These are phyloP conservation scores for Sordaria brevicollis DNA, from an alignment of 495 filamentous ascomycete genomes.

Conservation along the genomic window DNA sequence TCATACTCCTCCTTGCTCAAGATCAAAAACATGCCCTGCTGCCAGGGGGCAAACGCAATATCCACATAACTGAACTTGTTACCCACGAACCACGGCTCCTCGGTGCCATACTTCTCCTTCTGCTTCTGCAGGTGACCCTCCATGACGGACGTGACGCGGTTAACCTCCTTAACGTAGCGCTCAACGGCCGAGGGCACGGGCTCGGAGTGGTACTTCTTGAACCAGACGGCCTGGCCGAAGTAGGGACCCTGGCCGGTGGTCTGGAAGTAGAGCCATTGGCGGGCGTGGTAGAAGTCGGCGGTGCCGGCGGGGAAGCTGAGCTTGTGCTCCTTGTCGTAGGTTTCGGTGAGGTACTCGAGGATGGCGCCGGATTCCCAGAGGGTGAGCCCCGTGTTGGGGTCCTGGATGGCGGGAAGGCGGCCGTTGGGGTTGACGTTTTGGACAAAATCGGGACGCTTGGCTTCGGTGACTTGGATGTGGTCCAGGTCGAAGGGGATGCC, in stretches of 20 bases:
- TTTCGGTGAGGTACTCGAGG: slow-evolving; percentile 58
- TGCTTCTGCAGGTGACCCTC: slow-evolving; percentile 40
- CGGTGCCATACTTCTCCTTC: slow-evolving; percentile 13
- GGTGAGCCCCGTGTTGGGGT: slow-evolving; percentile 55
- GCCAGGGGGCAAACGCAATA: slow-evolving; percentile 49
- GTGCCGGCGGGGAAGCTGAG: slow-evolving; percentile 43
- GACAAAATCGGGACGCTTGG: slow-evolving; percentile 48
- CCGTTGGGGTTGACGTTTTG: slow-evolving; percentile 60
- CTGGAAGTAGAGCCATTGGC: slow-evolving; percentile 63
- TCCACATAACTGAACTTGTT: slow-evolving; percentile 50
- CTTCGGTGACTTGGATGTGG: slow-evolving; percentile 29
- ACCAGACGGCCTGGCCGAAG: slow-evolving; percentile 45
- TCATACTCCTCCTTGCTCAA: slow-evolving; percentile 8
- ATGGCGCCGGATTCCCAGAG: slow-evolving; percentile 71
- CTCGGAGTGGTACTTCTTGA: slow-evolving; percentile 45
- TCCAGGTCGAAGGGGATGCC: slow-evolving; percentile 42
- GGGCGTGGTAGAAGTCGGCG: slow-evolving; percentile 39
- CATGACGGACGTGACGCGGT: slow-evolving; percentile 50
- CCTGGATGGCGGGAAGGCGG: slow-evolving; percentile 51
- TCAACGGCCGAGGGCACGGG: slow-evolving; percentile 46
- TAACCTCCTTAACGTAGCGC: slow-evolving; percentile 50
- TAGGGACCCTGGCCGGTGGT: slow-evolving; percentile 60
- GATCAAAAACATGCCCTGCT: slow-evolving; percentile 13
- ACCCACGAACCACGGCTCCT: slow-evolving; percentile 45
- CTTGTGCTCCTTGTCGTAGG: slow-evolving; percentile 55